Conservation (phyloP, 2,329 filamentous ascomycete species). For the Canariomyces notabilis region DNA sequence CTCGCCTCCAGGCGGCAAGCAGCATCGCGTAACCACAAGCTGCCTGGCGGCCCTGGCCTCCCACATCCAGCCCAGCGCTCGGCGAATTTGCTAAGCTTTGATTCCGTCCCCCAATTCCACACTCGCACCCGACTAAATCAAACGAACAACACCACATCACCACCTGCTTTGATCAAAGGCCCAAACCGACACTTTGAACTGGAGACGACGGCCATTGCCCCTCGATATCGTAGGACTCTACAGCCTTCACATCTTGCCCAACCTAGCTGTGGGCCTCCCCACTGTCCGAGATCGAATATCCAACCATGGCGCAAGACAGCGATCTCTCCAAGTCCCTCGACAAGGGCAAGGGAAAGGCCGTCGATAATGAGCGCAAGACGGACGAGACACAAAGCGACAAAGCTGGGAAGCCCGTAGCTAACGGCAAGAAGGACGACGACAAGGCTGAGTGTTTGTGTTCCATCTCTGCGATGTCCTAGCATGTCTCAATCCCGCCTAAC, state of each 20-base stretch:
- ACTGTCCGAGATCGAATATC: slow-evolving; percentile 8
- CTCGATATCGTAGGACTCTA: background rate
- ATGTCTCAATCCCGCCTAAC: slow-evolving; percentile 15
- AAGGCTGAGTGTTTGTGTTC: slow-evolving; percentile 44
- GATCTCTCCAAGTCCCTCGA: slow-evolving; percentile 78
- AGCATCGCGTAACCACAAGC: slow-evolving; percentile 40
- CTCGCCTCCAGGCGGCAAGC: slow-evolving; percentile 25
- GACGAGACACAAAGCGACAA: slow-evolving; percentile 57
- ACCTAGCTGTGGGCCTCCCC: slow-evolving; percentile 13
- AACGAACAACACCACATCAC: background rate
- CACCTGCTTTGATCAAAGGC: background rate
- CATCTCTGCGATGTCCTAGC: slow-evolving; percentile 17
- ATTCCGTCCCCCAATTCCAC: slow-evolving; percentile 7
- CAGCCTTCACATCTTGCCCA: slow-evolving; percentile 5
- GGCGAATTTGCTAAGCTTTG: slow-evolving; percentile 18
- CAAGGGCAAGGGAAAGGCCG: slow-evolving; percentile 95
- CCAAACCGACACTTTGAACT: slow-evolving; percentile 1
- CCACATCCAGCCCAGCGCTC: slow-evolving; percentile 8
- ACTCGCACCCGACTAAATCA: slow-evolving; percentile 6
- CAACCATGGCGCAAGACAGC: slow-evolving; percentile 83
- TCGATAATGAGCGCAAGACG: slow-evolving; percentile 60
- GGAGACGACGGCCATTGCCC: background rate
- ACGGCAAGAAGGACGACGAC: slow-evolving; percentile 75
- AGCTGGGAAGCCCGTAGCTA: slow-evolving; percentile 64
- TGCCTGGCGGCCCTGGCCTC: slow-evolving; percentile 22